Percentiles rank a stretch among this genome's conserved stretches.
phyloP scores from a whole-genome alignment of 225 moss, liverwort and hornwort genomes.

The Physcomitrellopsis africana region DNA sequence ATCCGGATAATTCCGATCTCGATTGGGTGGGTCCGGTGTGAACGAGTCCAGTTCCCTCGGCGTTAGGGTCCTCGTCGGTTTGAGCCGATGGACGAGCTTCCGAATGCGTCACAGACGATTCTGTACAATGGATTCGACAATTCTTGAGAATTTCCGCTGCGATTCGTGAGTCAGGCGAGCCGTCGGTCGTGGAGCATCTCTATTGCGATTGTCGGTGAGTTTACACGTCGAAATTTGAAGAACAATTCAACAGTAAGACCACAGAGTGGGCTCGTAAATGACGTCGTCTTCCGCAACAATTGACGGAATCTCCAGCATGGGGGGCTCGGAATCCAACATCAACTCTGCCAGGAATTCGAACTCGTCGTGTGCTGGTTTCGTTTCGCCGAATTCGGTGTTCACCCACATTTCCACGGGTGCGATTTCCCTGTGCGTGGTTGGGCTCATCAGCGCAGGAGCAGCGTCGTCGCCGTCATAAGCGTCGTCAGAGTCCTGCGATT shows the following conservation, averaged over 20 bases:
- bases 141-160: no score
- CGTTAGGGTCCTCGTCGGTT: no score
- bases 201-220: no score
- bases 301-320: neutral
- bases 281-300: conserved; percentile 9
- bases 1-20: no score
- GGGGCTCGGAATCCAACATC: conserved; percentile 8
- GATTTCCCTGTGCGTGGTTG: neutral
- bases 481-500: neutral
- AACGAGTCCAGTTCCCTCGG: no score
- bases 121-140: no score
- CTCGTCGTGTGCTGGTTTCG: neutral
- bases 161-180: no score
- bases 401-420: conserved; percentile 26
- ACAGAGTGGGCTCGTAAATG: conserved; percentile 8
- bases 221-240: neutral
- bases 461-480: neutral
- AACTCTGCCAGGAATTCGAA: conserved; percentile 3
- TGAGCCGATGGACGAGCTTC: no score
- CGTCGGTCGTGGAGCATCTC: no score
- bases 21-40: no score
- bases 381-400: conserved; percentile 19
- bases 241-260: conserved; percentile 14
- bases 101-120: no score
- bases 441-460: no score